Conservation (phyloP, 176 grass and related monocot species). For the Phoenix dactylifera region DNA sequence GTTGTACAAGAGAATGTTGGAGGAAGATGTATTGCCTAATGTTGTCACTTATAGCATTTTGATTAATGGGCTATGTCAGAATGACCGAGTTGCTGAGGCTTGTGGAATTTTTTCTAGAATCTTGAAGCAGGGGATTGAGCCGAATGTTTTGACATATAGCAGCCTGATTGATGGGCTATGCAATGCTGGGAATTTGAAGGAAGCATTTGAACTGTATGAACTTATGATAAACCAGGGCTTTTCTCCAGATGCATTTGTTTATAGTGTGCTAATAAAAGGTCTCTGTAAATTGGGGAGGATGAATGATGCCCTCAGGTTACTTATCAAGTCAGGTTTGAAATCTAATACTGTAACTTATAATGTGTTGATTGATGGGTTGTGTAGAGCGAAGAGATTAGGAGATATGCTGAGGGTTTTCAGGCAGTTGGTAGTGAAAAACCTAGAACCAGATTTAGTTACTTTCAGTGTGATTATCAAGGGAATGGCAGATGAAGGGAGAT, state of each 20-base stretch:
- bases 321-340: too few relatives aligned
- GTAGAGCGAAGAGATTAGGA: constrained; percentile 1
- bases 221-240: too few relatives aligned
- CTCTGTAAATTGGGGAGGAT: constrained; percentile 11
- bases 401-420: constrained; percentile 5
- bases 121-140: constrained; percentile 3
- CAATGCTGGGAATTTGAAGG: constrained; percentile 7
- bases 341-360: too few relatives aligned
- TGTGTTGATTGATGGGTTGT: constrained; percentile 10
- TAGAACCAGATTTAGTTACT: constrained; percentile 5
- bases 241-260: neutral
- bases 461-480: constrained; percentile 13
- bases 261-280: constrained; percentile 7
- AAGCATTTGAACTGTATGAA: constrained; percentile 11
- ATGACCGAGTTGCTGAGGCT: constrained; percentile 8
- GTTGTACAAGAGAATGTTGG: constrained; percentile 14
- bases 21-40: constrained; percentile 1
- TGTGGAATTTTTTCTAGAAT: neutral
- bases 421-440: neutral
- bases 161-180: constrained; percentile 11
- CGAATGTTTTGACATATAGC: constrained; percentile 11
- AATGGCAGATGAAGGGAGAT: constrained; percentile 15
- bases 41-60: constrained; percentile 12
- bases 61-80: constrained; percentile 12
- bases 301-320: constrained; percentile 2